phyloP scores from a whole-genome alignment of 345 rosid species.

The Corchorus olitorius region DNA sequence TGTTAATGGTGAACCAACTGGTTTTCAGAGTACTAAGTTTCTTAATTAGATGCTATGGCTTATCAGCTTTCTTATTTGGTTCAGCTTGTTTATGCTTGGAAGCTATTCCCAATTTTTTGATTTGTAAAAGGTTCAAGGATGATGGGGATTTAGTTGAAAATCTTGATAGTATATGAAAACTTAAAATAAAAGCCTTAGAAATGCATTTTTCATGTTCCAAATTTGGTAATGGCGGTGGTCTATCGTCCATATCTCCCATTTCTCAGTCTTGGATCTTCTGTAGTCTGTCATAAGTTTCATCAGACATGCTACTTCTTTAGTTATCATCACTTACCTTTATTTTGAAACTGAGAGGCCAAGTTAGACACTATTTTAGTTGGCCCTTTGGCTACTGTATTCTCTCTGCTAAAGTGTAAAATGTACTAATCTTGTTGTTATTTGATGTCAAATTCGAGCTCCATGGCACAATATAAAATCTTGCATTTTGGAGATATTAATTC shows the following conservation, averaged over 20 bases:
- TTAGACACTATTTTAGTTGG: neutral
- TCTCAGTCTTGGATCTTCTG: neutral
- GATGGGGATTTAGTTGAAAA: neutral
- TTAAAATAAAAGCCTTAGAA: neutral
- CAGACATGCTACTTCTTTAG: neutral
- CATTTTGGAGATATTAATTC: slow-evolving; percentile 21
- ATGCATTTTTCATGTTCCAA: neutral
- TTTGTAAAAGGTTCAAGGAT: neutral
- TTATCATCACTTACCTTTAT: neutral
- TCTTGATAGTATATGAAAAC: neutral
- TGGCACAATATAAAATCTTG: neutral
- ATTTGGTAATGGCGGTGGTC: neutral
- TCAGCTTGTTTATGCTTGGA: neutral
- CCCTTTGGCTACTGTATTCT: neutral
- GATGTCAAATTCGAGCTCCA: neutral
- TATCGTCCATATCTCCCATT: neutral
- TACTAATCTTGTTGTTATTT: neutral
- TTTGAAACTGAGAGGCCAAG: neutral
- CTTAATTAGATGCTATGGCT: neutral
- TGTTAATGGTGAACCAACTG: neutral
- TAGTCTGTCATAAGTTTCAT: neutral
- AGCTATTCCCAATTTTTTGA: neutral
- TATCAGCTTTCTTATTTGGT: slow-evolving; percentile 1
- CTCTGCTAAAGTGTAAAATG: neutral
- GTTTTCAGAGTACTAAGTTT: neutral